Evolutionary conservation across 1,284 basidiomycete genomes (phyloP), one percentile per base, ranked within the genome.

Genomic region (Gymnopus androsaceus): DNA sequence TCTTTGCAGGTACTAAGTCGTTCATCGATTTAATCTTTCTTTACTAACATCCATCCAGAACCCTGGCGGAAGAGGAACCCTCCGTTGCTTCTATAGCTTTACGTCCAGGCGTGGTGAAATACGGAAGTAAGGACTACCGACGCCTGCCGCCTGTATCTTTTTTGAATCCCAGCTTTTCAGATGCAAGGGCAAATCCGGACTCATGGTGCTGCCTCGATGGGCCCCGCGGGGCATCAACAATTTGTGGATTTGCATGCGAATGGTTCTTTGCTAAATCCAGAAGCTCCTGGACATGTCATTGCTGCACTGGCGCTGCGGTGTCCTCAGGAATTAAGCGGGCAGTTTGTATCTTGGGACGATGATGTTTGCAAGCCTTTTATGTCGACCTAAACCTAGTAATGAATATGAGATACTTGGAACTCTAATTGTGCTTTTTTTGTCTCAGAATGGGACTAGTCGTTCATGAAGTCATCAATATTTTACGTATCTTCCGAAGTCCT

Each of bases 51-150:
- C 42, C 33, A 36, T 62, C 54, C 55, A 91, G 93, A 62, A 95
- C 92, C 0, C 73, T 95, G 5, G 89, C 87, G 3, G 81, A 83
- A 59, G 94, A 95, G 69, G 93, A 96, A 67, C 80, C 84, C 3
- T 72, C 77, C 19, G 72, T 96, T n/a, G 78, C 83, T 2, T 84
- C 82, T 11, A 79, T 95, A 28, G 88, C 93, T 5, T 63, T 96
- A 1, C 82, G 93, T 0, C 94, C 94, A 0, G 94, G 94, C 17
- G 88, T 88, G 68, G 92, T 95, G 9, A n/a, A 87, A 94, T 60
- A 92, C 90, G 4, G 70, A 69, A 36, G 90, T 90, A 34, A 58
- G 78, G n/a, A n/a, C 72, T 36, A 31, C 54, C 45, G 51, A 17
- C 25, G 25, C 49, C 46, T 47, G 28, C 17, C 27, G 19, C 11